Base-by-base conservation (phyloP, 2,329 filamentous ascomycete species). In the Lecanosticta acicola region DNA sequence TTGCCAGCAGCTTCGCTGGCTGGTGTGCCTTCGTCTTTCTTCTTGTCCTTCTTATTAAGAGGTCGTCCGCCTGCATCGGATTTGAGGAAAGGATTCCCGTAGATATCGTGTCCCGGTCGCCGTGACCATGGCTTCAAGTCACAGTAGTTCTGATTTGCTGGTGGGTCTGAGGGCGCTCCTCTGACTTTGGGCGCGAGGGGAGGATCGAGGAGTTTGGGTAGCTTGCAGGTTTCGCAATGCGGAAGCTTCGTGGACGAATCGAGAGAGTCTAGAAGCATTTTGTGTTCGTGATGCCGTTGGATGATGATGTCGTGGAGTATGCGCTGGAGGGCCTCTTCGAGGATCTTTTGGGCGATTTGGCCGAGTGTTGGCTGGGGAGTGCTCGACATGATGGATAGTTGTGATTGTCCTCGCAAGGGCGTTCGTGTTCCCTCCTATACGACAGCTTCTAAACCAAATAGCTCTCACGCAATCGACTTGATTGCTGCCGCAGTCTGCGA, bases 71-170 rank as follows among this genome's bases (percentile, higher is more conserved):
- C 63, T 11, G 81, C 81, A 17, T 81, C 81, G 17, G 84, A 83
- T 14, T 81, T 81, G 11, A 86, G 82, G 77, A 86, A 90, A 20
- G 84, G 86, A 66, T 89, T 87, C 41, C 84, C 85, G 66, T 89
- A 89, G 54, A 90, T 87, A 66, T 91, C 85, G 68, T 82, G 85
- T 49, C 84, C 84, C 2, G 80, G 74, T 63, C 85, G 83, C 56
- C 86, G 80, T 50, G 87, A 85, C 71, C 84, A 90, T 0, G 85
- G 85, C 50, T 84, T 81, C 54, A 82, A 81, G 67, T 86, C 87
- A 75, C 86, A 91, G 72, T 89, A 90, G 55, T 83, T 79, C 1
- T 60, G 66, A 32, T 54, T 58, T 44, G 66, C 66, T 14, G 67
- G 68, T 10, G 72, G 67, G 33, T 72, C 69, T 33, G 58, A 49